Evolutionary conservation across 2,329 filamentous ascomycete genomes (phyloP).

Genomic region (Laburnicola sp.): DNA sequence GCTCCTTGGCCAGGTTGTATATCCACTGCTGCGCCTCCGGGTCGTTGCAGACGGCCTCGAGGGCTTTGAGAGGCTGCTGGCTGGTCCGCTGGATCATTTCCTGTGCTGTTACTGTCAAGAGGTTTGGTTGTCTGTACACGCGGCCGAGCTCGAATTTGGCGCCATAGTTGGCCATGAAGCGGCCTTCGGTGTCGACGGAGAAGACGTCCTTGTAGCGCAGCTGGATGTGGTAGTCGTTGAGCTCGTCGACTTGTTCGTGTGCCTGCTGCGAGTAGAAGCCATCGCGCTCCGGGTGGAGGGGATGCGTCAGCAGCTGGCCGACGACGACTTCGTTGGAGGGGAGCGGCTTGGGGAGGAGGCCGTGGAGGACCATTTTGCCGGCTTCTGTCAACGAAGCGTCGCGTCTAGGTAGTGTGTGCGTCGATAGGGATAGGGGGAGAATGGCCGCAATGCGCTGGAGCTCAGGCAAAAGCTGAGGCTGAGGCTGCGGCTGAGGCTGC

Average conservation of each 20-base stretch:
- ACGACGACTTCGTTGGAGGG: constrained; percentile 39
- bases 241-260: constrained; percentile 40
- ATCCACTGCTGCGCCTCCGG: constrained; percentile 41
- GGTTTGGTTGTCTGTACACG: constrained; percentile 43
- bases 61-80: constrained; percentile 30
- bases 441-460: background rate
- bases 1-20: constrained; percentile 28
- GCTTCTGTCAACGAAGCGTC: background rate
- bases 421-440: background rate
- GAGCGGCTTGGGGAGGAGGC: constrained; percentile 43
- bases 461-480: constrained; percentile 3
- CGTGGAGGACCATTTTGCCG: constrained; percentile 38
- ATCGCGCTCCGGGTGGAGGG: constrained; percentile 42
- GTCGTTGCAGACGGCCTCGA: constrained; percentile 40
- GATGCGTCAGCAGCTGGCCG: constrained; percentile 43
- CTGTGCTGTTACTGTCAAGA: constrained; percentile 42
- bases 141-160: constrained; percentile 44
- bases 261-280: constrained; percentile 42
- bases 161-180: constrained; percentile 45
- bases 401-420: background rate
- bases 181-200: constrained; percentile 42
- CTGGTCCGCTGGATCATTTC: constrained; percentile 45
- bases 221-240: constrained; percentile 47
- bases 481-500: constrained; percentile 7
- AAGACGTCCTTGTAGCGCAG: constrained; percentile 45